Base-by-base conservation (phyloP, 257 asterid genomes). In the Nicotiana attenuata region DNA sequence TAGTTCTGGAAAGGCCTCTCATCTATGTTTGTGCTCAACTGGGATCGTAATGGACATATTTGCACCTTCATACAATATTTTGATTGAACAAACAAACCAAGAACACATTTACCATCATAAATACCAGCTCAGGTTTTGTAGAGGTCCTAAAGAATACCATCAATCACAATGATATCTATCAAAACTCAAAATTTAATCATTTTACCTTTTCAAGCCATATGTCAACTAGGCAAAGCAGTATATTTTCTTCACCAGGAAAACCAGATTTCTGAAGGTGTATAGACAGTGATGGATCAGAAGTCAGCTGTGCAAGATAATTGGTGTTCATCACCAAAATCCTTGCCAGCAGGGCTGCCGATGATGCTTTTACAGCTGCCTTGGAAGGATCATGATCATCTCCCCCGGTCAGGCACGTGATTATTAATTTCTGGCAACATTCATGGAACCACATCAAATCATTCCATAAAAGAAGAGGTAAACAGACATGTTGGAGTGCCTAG, bases 181-280 rank as follows among this genome's bases (percentile, higher is more conserved):
- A 50, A 41, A 47, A 80, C 75, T 65, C 47, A 53, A 60, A 63
- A 79, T 68, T 35, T 81, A 28, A 53, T 57, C 80, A n/a, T 22
- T 13, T 52, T 67, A 93, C 99, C 98, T 92, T 93, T 87, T 96
- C 99, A 71, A 94, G 97, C 99, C 99, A 96, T 61, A 93, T 88
- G 81, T 96, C 98, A 60, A 92, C 97, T 64, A 96, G 92, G 92
- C 98, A 91, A 87, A 96, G 97, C 81, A 96, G 98, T 85, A 94
- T 85, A 82, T 87, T 92, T 82, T 93, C 98, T 73, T 96, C 97
- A 81, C 77, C 87, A 59, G 97, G 92, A 88, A 92, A 89, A 66
- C 98, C 97, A 87, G 89, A 87, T 73, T 90, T 90, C 82, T 94
- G 97, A 81, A 93, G 92, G 85, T 87, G 93, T 80, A 88, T 88